Conservation (phyloP, 306 rosid species). For the Abrus pulchellus region DNA sequence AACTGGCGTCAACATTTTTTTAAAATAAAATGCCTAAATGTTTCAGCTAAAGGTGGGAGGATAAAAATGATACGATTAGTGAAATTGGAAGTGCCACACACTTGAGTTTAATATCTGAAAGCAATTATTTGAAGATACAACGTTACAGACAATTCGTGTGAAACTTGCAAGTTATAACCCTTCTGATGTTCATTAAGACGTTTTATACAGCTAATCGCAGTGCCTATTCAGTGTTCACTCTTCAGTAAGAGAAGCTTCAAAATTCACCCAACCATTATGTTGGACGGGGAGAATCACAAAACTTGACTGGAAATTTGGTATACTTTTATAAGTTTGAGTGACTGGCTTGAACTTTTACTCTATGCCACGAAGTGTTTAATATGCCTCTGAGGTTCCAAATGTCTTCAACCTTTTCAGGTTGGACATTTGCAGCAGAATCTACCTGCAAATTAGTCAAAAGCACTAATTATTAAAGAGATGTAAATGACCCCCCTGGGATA, state of each 20-base stretch:
- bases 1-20: too few species aligned
- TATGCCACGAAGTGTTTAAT: conserved; percentile 91
- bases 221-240: conserved; percentile 3
- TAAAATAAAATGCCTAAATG: too few species aligned
- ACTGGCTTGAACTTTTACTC: conserved; percentile 77
- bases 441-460: conserved; percentile 63
- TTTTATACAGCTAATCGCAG: not conserved
- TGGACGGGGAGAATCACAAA: too few species aligned
- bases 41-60: too few species aligned
- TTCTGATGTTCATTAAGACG: too few species aligned
- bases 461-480: not conserved
- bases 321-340: conserved; percentile 70
- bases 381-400: conserved; percentile 96
- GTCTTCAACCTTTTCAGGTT: conserved; percentile 84
- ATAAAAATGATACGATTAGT: too few species aligned
- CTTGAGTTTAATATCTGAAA: too few species aligned
- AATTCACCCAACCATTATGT: not conserved
- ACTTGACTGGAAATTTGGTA: too few species aligned
- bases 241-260: conserved; percentile 30
- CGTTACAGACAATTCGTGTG: not conserved
- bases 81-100: too few species aligned
- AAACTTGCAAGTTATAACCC: too few species aligned
- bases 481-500: not conserved
- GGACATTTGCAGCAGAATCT: conserved; percentile 90
- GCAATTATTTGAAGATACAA: too few species aligned